phyloP scores from a whole-genome alignment of 768 basidiomycete genomes.

The Floccularia luteovirens region DNA sequence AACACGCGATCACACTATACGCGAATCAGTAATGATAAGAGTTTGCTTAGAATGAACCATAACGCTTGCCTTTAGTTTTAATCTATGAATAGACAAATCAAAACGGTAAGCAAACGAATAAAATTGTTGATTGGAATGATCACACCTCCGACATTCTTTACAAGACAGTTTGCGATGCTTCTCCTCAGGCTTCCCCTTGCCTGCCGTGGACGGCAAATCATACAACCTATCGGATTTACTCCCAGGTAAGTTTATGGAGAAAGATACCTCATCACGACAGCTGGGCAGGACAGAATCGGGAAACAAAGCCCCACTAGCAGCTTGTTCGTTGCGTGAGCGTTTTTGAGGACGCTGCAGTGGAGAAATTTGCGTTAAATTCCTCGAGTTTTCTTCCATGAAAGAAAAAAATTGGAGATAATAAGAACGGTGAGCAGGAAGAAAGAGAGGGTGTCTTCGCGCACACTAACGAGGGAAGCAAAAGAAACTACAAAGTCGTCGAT shows the following conservation, averaged over 20 bases:
- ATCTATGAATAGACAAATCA: conserved; percentile 16
- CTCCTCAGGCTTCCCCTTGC: conserved; percentile 27
- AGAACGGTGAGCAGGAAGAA: background rate
- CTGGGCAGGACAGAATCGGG: conserved; percentile 2
- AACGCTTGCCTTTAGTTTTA: conserved; percentile 38
- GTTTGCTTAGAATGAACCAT: conserved; percentile 1
- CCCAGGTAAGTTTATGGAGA: conserved; percentile 2
- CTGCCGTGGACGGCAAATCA: conserved; percentile 6
- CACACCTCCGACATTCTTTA: conserved; percentile 42
- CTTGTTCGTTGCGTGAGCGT: conserved; percentile 20
- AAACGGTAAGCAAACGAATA: background rate
- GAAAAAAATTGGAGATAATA: background rate
- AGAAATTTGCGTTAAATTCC: background rate
- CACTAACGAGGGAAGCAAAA: too few relatives aligned
- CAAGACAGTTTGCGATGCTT: conserved; percentile 39
- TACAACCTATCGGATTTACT: background rate
- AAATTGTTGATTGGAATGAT: conserved; percentile 7
- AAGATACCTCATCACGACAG: background rate
- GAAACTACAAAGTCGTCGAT: conserved; percentile 9
- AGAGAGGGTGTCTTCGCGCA: background rate
- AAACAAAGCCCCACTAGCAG: conserved; percentile 7
- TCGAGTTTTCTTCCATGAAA: background rate
- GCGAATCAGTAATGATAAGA: conserved; percentile 1
- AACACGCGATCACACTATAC: conserved; percentile 56
- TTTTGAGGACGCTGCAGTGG: conserved; percentile 23